Evolutionary conservation across 805 yeast species (phyloP), one percentile per base, ranked within the genome.

Genomic region (Lipomyces mesembrius): DNA sequence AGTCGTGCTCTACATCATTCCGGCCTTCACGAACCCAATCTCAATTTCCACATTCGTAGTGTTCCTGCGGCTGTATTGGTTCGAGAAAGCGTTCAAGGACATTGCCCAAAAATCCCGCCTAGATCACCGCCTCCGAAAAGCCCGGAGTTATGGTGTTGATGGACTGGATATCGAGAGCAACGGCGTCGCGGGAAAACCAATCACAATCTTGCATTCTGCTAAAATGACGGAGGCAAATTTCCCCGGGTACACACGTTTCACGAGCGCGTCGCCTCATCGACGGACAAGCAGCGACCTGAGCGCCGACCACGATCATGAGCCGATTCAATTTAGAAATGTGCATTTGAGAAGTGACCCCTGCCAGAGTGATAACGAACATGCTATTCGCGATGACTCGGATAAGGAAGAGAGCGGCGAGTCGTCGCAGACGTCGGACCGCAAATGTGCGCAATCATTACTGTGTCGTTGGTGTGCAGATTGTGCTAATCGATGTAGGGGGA

Each of bases 11-110:
- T 91, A 88, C 75, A 70, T 90, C 12, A 67, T 86, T 2, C 79
- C 93, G 35, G 81, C 86, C 69, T 72, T 92, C 25, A 85, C 96
- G 3, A 92, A 97, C 0, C 98, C 98, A 0, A 90, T 95, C 25
- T 88, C 89, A 75, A 91, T 96, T 62, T 96, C 95, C 76, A 86
- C 96, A 0, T 83, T 85, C 1, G 80, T 95, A 46, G 87, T 92
- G 8, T 86, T 91, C 69, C 80, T 93, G 9, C 83, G 99, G 60
- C 80, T 95, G 57, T 91, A 90, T 76, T 90, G 97, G 91, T 95
- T 91, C 78, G 97, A 92, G 76, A 85, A 91, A 71, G 84, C 88
- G 72, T 92, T 95, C 77, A 94, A 91, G 75, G 86, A 88, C 71
- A 93, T 95, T 76, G 88, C 88, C 68, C 85, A 83, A 66, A 83